Percentiles rank a stretch among this genome's conserved stretches.
These are phyloP conservation scores for Tulasnella sp. DNA, from an alignment of 768 basidiomycete genomes.

Conservation along the genomic window DNA sequence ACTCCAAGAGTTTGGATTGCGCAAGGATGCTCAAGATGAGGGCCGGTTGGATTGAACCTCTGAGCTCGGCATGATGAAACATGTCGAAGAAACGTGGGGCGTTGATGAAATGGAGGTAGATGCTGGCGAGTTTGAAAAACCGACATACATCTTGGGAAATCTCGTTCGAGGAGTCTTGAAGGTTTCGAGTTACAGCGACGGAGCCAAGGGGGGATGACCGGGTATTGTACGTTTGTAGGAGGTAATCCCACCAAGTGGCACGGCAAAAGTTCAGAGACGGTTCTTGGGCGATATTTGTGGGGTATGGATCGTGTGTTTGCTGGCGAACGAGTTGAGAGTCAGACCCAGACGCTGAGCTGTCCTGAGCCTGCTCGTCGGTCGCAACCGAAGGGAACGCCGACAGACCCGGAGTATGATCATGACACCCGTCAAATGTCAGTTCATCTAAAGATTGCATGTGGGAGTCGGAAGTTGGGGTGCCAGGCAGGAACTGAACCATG, in stretches of 20 bases:
- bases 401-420: too few species aligned
- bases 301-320: neutral
- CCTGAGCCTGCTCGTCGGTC: too few species aligned
- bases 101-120: slow-evolving; percentile 17
- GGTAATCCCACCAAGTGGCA: slow-evolving; percentile 17
- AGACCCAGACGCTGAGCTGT: too few species aligned
- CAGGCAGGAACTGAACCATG: too few species aligned
- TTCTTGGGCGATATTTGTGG: neutral
- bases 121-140: slow-evolving; percentile 5
- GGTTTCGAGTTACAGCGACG: too few species aligned
- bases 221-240: slow-evolving; percentile 1
- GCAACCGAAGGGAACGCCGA: too few species aligned
- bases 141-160: neutral
- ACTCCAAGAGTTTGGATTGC: slow-evolving; percentile 9
- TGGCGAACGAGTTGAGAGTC: too few species aligned
- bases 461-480: too few species aligned
- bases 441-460: too few species aligned
- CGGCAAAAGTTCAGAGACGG: slow-evolving; percentile 12
- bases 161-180: neutral
- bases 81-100: slow-evolving; percentile 15
- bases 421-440: too few species aligned
- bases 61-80: slow-evolving; percentile 10
- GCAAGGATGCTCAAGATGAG: slow-evolving; percentile 15
- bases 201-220: neutral
- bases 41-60: slow-evolving; percentile 12